A percentile compares a stretch with the other conserved stretches of the same genome.
Conservation (phyloP, 345 rosid species). For the sweet orange (Citrus sinensis) region DNA sequence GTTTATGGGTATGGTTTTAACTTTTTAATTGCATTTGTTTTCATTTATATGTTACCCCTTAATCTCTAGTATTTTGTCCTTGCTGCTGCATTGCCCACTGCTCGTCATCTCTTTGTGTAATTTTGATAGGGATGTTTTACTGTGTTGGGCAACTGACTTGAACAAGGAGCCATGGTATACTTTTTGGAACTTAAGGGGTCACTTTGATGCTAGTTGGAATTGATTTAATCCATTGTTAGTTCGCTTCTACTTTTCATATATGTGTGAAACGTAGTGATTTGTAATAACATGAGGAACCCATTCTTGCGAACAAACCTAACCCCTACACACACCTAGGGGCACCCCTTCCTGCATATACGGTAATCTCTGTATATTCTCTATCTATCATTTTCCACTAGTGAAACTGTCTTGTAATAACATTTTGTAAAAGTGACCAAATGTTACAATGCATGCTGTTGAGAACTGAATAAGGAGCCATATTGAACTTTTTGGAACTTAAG, state of each 20-base stretch:
- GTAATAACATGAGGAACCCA: too few species aligned
- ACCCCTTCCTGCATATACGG: too few species aligned
- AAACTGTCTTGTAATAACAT: neutral
- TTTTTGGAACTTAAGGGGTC: neutral
- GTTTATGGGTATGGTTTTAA: constrained; percentile 73
- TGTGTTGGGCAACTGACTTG: neutral
- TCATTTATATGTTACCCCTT: neutral
- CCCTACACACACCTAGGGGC: too few species aligned
- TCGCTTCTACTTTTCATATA: neutral
- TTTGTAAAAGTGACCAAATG: neutral
- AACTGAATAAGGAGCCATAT: neutral
- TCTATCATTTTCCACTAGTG: neutral
- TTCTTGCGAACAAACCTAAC: too few species aligned
- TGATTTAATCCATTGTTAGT: neutral
- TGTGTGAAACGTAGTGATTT: neutral
- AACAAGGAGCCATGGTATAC: neutral
- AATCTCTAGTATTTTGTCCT: neutral
- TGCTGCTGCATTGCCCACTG: neutral
- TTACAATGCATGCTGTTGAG: neutral
- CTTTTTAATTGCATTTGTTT: neutral
- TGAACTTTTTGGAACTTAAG: neutral
- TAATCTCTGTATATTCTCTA: neutral
- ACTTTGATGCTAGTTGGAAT: neutral
- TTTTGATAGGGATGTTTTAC: neutral
- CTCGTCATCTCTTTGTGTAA: neutral